Evolutionary conservation across 352 stramenopile genomes (phyloP).

Genomic region (Phytopythium cucurbitacearum): DNA sequence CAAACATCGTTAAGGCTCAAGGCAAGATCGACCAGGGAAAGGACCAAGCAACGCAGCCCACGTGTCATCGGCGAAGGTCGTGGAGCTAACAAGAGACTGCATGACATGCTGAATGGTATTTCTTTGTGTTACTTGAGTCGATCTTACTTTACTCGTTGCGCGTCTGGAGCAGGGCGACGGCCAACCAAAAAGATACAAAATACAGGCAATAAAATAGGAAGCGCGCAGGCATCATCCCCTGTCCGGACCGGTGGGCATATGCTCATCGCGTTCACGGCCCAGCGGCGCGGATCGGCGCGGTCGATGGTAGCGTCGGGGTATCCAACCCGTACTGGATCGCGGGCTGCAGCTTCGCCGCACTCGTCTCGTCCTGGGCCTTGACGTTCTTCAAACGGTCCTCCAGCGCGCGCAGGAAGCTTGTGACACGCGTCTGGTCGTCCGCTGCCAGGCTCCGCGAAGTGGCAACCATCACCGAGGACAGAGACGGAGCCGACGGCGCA

Average conservation of each 20-base stretch:
- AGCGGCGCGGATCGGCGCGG: neutral
- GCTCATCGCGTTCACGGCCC: neutral
- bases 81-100: too few relatives aligned
- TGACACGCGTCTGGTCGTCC: slow-evolving; percentile 53
- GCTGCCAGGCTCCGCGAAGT: slow-evolving; percentile 16
- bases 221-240: neutral
- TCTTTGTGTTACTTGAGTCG: too few relatives aligned
- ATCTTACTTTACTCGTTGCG: neutral
- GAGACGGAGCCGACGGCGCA: slow-evolving; percentile 6
- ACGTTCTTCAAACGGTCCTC: slow-evolving; percentile 55
- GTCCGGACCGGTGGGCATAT: neutral
- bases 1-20: too few relatives aligned
- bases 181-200: too few relatives aligned
- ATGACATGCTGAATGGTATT: too few relatives aligned
- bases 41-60: too few relatives aligned
- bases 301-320: neutral
- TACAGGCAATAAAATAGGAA: neutral
- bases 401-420: slow-evolving; percentile 38
- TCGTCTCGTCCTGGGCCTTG: slow-evolving; percentile 22
- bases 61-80: too few relatives aligned
- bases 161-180: neutral
- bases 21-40: too few relatives aligned
- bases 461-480: neutral
- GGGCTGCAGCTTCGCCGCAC: slow-evolving; percentile 1
- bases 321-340: neutral